Evolutionary conservation across 768 basidiomycete genomes (phyloP), one percentile per base, ranked within the genome.

Genomic region (Boletus patriciae): DNA sequence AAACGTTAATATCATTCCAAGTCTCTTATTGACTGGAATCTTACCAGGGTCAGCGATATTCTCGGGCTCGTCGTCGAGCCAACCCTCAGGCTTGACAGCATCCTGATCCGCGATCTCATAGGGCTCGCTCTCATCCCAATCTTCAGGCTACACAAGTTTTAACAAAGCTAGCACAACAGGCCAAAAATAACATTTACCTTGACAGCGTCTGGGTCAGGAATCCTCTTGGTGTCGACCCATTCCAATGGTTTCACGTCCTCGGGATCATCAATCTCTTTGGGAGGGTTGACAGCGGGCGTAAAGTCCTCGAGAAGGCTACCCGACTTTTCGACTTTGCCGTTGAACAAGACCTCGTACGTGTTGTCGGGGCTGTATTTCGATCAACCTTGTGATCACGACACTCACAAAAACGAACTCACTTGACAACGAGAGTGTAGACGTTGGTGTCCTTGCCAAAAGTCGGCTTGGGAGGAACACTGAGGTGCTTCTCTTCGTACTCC

Each of bases 41-140:
- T 62, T 59, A 90, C 88, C 88, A 58, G 97, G 96, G 69, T 99
- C 97, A 46, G 94, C 84, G 65, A 97, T 82, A 46, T 75, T 80
- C 54, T 80, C 73, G 8, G 88, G 84, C 70, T 98, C 97, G 54
- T 97, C 77, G 59, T 91, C 94, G 55, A 99, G 85, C 97, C 97
- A 99, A 65, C 91, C 95, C 58, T 89, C 94, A 33, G 97, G 97
- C 77, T 91, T 95, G 58, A 74, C 79, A 54, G 94, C 95, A 12
- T 92, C 88, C 65, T 85, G 85, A 64, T 99, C 97, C 51, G 77
- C 76, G 65, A 99, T 90, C 71, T 95, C 90, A 65, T 92, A 90
- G 3, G 97, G 96, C 44, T 92, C 94, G 46, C 89, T 91, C 77
- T 99, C 97, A 69, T 99, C 93, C 97, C 97, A 99, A 74, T 98